Evolutionary conservation across 2,329 filamentous ascomycete species (phyloP), one percentile per base, ranked within the genome.

Genomic region (Xylariaceae sp.): DNA sequence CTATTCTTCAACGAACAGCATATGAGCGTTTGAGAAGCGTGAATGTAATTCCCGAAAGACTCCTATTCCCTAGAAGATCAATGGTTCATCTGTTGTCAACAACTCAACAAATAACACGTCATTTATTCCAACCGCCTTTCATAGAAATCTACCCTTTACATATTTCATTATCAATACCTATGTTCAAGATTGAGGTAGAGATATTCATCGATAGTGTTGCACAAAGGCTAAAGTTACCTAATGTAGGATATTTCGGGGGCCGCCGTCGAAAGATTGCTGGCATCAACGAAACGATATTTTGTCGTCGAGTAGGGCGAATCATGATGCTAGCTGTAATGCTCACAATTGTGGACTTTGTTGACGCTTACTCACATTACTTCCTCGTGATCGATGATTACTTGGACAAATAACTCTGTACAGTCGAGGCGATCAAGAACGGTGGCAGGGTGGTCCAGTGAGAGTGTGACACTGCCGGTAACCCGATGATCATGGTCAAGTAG

Each of bases 401-500:
- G 29, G 42, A 54, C 7, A 44, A 47, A 10, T 20, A 29, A 51
- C 20, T 45, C 46, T 43, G 37, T 52, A 20, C 47, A 52, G 29
- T 55, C 50, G 50, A 54, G 48, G 42, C 14, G 50, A 44, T 19
- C 26, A 48, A 40, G 29, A 20, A 20, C 43, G 40, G 41, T 46
- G 26, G 37, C 26, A 20, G 32, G 40, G 41, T 46, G 26, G 37
- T 41, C 37, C 47, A 20, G 43, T 37, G n/a, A 45, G 42, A 14
- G 40, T 16, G 21, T 47, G 49, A 32, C 44, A 46, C 20, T 50
- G 52, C 52, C 54, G 50, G 51, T 40, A 51, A 48, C 40, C 53
- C 56, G 54, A 42, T n/a, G 41, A 56, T 47, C 42, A 48, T 51
- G 42, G 50, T 56, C 55, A 32, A 48, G 44, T 45, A 52, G n/a